These are phyloP conservation scores for Puccinia horiana DNA, from an alignment of 1,284 basidiomycete genomes.

Conservation along the genomic window DNA sequence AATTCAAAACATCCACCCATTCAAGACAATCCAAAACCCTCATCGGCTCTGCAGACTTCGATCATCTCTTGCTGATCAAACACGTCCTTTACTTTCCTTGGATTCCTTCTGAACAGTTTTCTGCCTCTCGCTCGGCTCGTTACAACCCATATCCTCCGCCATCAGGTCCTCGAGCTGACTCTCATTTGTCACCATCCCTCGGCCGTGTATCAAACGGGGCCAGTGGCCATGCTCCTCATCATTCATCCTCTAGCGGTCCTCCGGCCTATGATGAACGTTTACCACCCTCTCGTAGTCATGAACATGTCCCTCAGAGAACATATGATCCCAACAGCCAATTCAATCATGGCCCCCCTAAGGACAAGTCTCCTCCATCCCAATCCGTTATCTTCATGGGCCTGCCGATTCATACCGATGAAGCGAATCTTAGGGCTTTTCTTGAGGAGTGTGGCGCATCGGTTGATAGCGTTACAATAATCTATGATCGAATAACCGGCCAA, in stretches of 20 bases:
- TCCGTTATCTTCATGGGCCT: conserved; percentile 47
- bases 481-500: conserved; percentile 81
- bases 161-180: background rate
- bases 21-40: background rate
- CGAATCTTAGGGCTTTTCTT: conserved; percentile 51
- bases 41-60: background rate
- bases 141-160: conserved; percentile 16
- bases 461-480: conserved; percentile 76
- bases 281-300: conserved; percentile 8
- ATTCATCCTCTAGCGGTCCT: conserved; percentile 11
- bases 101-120: background rate
- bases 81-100: background rate
- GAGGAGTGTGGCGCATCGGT: conserved; percentile 56
- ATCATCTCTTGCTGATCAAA: conserved; percentile 5
- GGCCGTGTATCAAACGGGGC: background rate
- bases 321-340: conserved; percentile 42
- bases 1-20: too few species aligned
- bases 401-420: conserved; percentile 42
- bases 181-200: background rate
- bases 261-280: conserved; percentile 10
- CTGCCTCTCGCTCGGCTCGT: background rate
- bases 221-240: background rate
- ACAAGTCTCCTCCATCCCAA: conserved; percentile 39
- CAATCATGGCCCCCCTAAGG: conserved; percentile 42
- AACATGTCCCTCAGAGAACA: conserved; percentile 5